A percentile compares a stretch with the other conserved stretches of the same genome.
These are phyloP conservation scores for Monilinia fructigena DNA, from an alignment of 2,329 filamentous ascomycete species.

Conservation along the genomic window DNA sequence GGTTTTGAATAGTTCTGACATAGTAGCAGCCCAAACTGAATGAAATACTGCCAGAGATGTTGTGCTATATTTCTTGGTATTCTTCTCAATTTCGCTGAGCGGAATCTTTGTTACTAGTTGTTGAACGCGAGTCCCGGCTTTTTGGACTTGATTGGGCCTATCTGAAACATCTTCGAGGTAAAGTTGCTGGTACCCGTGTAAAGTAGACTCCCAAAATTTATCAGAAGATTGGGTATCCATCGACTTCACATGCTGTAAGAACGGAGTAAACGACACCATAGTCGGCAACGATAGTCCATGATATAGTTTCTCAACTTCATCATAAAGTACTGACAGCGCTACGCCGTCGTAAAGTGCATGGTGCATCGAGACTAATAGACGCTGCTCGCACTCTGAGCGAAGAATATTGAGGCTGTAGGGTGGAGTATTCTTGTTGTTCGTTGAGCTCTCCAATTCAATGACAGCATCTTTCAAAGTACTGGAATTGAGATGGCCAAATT, in stretches of 20 bases:
- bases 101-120: conserved; percentile 22
- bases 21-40: conserved; percentile 66
- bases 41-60: conserved; percentile 69
- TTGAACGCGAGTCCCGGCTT: conserved; percentile 24
- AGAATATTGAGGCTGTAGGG: conserved; percentile 35
- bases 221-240: conserved; percentile 52
- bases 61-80: conserved; percentile 53
- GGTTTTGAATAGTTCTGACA: conserved; percentile 55
- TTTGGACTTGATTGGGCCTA: not conserved
- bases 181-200: conserved; percentile 52
- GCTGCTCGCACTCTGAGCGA: conserved; percentile 10
- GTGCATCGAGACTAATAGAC: conserved; percentile 50
- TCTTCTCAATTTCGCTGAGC: conserved; percentile 46
- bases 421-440: conserved; percentile 27
- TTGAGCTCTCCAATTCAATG: not conserved
- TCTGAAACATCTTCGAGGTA: conserved; percentile 14
- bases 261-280: conserved; percentile 58
- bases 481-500: conserved; percentile 26
- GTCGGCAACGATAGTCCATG: conserved; percentile 47
- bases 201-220: conserved; percentile 62
- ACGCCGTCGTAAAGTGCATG: conserved; percentile 87
- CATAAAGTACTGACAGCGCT: conserved; percentile 67
- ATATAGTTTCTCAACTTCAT: conserved; percentile 66
- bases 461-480: conserved; percentile 9
- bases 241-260: conserved; percentile 58